Percentiles rank a stretch among this genome's conserved stretches.
Conservation (phyloP, 2,329 filamentous ascomycete species). For the Pseudogymnoascus destructans region DNA sequence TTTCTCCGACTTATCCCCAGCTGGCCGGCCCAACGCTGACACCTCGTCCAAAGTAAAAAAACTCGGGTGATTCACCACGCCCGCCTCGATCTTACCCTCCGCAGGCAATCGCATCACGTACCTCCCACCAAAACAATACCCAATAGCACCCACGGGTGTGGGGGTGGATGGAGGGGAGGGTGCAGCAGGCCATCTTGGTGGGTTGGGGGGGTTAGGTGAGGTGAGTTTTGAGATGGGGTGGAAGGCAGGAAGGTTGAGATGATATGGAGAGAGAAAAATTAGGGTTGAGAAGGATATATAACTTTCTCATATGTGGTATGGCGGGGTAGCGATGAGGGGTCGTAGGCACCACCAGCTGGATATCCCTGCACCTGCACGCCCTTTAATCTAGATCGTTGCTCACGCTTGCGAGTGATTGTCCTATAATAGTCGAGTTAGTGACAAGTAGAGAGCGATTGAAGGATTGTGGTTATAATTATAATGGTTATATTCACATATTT, state of each 20-base stretch:
- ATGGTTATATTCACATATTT: neutral
- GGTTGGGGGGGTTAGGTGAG: neutral
- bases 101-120: conserved; percentile 52
- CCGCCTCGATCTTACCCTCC: conserved; percentile 47
- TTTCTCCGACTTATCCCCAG: neutral
- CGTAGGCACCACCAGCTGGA: neutral
- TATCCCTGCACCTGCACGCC: conserved; percentile 3
- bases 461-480: neutral
- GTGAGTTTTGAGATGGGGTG: neutral
- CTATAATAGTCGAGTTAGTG: neutral
- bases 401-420: neutral
- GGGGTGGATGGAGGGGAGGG: neutral
- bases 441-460: neutral
- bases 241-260: neutral
- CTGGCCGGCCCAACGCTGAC: neutral
- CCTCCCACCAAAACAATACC: conserved; percentile 63
- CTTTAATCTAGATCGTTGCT: neutral
- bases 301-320: neutral
- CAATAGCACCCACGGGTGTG: conserved; percentile 39
- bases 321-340: neutral
- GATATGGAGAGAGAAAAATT: neutral
- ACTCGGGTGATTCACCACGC: conserved; percentile 59
- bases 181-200: conserved; percentile 1
- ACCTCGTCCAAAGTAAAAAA: conserved; percentile 46
- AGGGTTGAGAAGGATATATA: neutral